Base-by-base conservation (phyloP, 2,329 filamentous ascomycete species). In the Chrysoporthe cubensis region DNA sequence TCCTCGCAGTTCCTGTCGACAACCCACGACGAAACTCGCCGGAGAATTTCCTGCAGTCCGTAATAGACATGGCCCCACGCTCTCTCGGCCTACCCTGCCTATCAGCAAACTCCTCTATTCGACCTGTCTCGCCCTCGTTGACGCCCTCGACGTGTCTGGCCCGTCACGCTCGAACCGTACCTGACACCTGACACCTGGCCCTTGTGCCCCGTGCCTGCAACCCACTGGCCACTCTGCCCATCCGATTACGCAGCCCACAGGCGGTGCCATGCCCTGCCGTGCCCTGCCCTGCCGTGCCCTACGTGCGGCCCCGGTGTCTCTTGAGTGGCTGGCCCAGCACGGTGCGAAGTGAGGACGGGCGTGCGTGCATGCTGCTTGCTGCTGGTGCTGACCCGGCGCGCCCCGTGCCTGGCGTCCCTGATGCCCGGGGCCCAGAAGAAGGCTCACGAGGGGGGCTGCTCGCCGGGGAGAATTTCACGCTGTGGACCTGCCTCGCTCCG, bases 21-120 rank as follows among this genome's bases (percentile, higher is more conserved):
- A 61, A 61, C 54, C 59, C 69, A 69, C 66, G 69, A 70, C 69
- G 67, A 70, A 69, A 70, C 69, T 61, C 52, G 64, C 60, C 69
- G 69, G 69, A 70, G 69, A 70, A 70, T 70, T 70, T 67, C 21
- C 54, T 58, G 64, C 64, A 66, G 69, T 70, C 66, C 69, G 69
- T 70, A 69, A 69, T 70, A 68, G 66, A 70, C 64, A 56, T 58
- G 69, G 69, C 64, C 64, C 69, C 69, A 70, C 64, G 66, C 64
- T 57, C 62, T 61, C 63, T 68, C 63, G 66, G 66, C 60, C 66
- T 66, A 52, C 59, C 58, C 57, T 70, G 66, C 66, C 66, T 69
- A 65, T 67, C 66, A 65, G 63, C 59, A 60, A 60, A 52, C 54
- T 44, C 42, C 62, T 68, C 63, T 44, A 59, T 64, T 64, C 66